Conservation (phyloP, 2,329 filamentous ascomycete species). For the Arthrobotrys sphaeroides region DNA sequence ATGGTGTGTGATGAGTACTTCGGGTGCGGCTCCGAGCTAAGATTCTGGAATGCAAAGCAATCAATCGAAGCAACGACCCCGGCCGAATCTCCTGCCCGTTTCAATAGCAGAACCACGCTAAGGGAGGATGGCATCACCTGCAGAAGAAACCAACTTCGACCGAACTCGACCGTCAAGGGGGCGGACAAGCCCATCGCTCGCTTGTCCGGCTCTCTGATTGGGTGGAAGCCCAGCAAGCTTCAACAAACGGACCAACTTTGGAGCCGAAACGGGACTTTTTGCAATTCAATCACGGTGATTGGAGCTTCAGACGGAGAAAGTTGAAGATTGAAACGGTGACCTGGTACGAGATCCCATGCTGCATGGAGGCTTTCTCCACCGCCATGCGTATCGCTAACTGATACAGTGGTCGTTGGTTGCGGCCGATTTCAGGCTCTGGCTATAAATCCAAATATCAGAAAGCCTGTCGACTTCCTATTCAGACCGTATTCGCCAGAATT, state of each 20-base stretch:
- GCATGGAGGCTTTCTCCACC: conserved; percentile 19
- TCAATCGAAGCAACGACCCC: conserved; percentile 13
- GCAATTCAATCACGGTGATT: conserved; percentile 26
- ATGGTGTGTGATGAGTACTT: conserved; percentile 21
- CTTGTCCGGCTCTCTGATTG: conserved; percentile 45
- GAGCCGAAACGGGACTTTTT: conserved; percentile 45
- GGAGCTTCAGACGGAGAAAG: conserved; percentile 6
- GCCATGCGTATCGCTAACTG: conserved; percentile 22
- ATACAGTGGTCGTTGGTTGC: background rate
- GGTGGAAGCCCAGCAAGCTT: background rate
- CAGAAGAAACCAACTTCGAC: background rate
- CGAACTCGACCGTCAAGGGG: background rate
- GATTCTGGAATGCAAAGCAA: conserved; percentile 23
- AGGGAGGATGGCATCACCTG: conserved; percentile 12
- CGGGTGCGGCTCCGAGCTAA: conserved; percentile 25
- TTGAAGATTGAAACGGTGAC: conserved; percentile 23
- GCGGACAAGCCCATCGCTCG: conserved; percentile 23
- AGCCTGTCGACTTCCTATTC: conserved; percentile 3
- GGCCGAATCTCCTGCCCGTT: conserved; percentile 28
- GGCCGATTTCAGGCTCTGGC: background rate
- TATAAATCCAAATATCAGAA: conserved; percentile 4
- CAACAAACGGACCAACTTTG: conserved; percentile 31
- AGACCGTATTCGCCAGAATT: background rate
- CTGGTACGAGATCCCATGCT: background rate
- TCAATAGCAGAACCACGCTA: conserved; percentile 14